A percentile compares a stretch with the other conserved stretches of the same genome.
Evolutionary conservation across 2,329 filamentous ascomycete species (phyloP).

Genomic region (Waltergamsia citrina): DNA sequence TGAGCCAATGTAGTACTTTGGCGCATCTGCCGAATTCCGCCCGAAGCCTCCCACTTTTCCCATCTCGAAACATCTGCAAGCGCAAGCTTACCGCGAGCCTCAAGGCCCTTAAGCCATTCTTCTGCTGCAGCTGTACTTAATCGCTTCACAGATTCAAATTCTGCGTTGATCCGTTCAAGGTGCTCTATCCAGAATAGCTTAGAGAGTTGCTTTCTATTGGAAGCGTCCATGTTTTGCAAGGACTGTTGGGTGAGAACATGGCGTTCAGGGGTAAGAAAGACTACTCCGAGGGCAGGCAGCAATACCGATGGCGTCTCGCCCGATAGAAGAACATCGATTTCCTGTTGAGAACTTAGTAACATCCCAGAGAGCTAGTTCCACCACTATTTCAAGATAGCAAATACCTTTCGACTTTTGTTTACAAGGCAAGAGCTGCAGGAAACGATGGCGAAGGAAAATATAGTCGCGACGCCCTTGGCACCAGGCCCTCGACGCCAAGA

Average conservation of each 20-base stretch:
- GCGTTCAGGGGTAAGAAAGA: slow-evolving; percentile 51
- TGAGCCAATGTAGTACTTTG: neutral
- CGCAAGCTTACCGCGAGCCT: slow-evolving; percentile 48
- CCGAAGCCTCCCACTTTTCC: slow-evolving; percentile 60
- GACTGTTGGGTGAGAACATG: slow-evolving; percentile 48
- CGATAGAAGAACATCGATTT: slow-evolving; percentile 59
- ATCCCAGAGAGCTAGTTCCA: slow-evolving; percentile 12
- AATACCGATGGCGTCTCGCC: slow-evolving; percentile 49
- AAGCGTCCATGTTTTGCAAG: slow-evolving; percentile 39
- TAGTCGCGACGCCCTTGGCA: slow-evolving; percentile 44
- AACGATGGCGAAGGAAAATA: slow-evolving; percentile 64
- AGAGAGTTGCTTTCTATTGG: slow-evolving; percentile 39
- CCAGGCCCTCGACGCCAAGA: slow-evolving; percentile 55
- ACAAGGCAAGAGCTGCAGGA: slow-evolving; percentile 59
- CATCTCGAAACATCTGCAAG: slow-evolving; percentile 57
- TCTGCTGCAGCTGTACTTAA: slow-evolving; percentile 60
- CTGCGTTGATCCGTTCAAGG: slow-evolving; percentile 49
- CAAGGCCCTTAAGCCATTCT: slow-evolving; percentile 73
- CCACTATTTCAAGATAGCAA: slow-evolving; percentile 9
- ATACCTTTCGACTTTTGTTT: slow-evolving; percentile 54
- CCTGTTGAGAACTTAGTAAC: slow-evolving; percentile 34
- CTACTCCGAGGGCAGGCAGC: slow-evolving; percentile 59
- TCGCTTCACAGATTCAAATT: slow-evolving; percentile 54
- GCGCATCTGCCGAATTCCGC: slow-evolving; percentile 17
- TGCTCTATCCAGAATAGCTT: slow-evolving; percentile 60